A percentile compares a stretch with the other conserved stretches of the same genome.
Evolutionary conservation across 805 yeast species (phyloP).

Genomic region (Yamadazyma takamatsuzukensis): DNA sequence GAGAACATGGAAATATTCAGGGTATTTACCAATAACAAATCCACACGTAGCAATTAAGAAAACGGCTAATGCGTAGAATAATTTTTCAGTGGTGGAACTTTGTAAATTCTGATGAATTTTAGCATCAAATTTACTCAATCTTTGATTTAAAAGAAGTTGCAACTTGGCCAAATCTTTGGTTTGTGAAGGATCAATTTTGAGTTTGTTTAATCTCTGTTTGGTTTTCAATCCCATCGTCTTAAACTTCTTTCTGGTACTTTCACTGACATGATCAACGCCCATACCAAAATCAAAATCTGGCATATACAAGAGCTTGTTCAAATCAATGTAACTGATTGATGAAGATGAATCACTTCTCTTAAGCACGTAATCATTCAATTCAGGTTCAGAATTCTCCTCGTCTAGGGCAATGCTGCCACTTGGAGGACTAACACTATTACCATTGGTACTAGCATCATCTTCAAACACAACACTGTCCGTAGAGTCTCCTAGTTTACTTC

Average conservation of each 20-base stretch:
- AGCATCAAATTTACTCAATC: constrained; percentile 33
- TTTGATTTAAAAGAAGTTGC: constrained; percentile 28
- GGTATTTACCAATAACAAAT: constrained; percentile 70
- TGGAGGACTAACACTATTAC: background rate
- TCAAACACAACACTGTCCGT: too few relatives aligned
- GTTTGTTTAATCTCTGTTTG: constrained; percentile 24
- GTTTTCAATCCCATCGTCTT: constrained; percentile 34
- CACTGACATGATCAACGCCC: constrained; percentile 33
- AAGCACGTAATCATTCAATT: constrained; percentile 5
- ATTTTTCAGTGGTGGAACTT: constrained; percentile 55
- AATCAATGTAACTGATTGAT: constrained; percentile 32
- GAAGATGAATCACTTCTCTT: constrained; percentile 21
- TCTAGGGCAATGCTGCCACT: background rate
- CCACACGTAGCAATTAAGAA: constrained; percentile 70
- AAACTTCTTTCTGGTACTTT: constrained; percentile 31
- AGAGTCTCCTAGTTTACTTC: constrained; percentile 5
- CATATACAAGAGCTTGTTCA: constrained; percentile 32
- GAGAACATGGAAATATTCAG: constrained; percentile 70
- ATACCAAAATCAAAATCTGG: constrained; percentile 44
- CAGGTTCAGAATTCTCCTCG: too few relatives aligned
- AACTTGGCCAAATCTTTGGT: constrained; percentile 25
- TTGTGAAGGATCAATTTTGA: constrained; percentile 15
- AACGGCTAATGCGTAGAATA: constrained; percentile 73
- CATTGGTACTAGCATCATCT: too few relatives aligned
- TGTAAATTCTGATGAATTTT: constrained; percentile 31